These are phyloP conservation scores for Raphidocelis subcapitata DNA, from an alignment of 139 green algal genomes.

Conservation along the genomic window DNA sequence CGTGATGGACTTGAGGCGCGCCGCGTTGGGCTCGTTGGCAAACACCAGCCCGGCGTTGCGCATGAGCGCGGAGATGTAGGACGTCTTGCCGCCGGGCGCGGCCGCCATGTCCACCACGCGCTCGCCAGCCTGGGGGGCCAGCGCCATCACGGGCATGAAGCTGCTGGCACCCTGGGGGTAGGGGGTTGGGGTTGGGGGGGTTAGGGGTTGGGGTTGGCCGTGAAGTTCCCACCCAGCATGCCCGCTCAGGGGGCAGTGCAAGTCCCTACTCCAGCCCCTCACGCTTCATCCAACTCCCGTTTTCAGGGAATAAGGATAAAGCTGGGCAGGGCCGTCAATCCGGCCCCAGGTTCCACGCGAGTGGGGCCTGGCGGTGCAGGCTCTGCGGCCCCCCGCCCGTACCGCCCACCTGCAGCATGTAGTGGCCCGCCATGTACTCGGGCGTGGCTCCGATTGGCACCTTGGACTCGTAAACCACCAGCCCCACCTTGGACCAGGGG, in stretches of 20 bases:
- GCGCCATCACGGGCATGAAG: slow-evolving; percentile 97
- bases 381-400: no score
- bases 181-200: no score
- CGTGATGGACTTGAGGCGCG: slow-evolving; percentile 88
- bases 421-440: slow-evolving; percentile 99
- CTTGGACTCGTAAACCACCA: slow-evolving; percentile 97
- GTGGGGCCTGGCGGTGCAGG: no score
- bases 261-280: no score
- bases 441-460: slow-evolving; percentile 98
- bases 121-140: slow-evolving; percentile 89
- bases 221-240: no score
- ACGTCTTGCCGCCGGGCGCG: slow-evolving; percentile 98
- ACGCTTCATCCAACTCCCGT: no score
- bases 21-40: slow-evolving; percentile 95
- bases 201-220: no score
- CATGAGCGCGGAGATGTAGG: slow-evolving; percentile 95
- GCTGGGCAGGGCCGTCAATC: no score
- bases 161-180: slow-evolving; percentile 79
- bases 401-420: slow-evolving; percentile 96
- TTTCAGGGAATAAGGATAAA: no score
- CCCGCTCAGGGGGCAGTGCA: no score
- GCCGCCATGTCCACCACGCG: slow-evolving; percentile 96
- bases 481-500: slow-evolving; percentile 91
- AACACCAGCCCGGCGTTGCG: slow-evolving; percentile 91
- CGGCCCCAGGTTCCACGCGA: no score